Evolutionary conservation across 257 asterid species (phyloP), one percentile per base, ranked within the genome.

Genomic region (Eucommia ulmoides): DNA sequence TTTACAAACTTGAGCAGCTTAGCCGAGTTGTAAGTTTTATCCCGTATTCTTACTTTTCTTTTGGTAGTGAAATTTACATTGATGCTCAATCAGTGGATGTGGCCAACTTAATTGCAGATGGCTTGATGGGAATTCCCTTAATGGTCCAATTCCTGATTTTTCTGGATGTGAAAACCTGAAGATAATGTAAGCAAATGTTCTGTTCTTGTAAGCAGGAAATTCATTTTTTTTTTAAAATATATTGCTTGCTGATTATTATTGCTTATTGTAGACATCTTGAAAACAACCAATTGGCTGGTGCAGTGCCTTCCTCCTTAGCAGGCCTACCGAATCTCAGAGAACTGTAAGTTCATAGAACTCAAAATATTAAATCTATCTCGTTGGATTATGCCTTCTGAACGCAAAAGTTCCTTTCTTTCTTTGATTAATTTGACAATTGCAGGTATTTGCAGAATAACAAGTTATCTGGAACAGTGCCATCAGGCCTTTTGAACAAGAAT

Each of bases 401-500:
- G 38, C 38, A 29, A 5, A 29, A 5, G 38, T 29, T 29, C 12
- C 12, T 29, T 29, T 29, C 38, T 29, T 29, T 29, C 12, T 29
- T 29, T 29, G 12, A 29, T 29, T 42, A 42, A 23, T 45, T 33
- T 52, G 33, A 29, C 61, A 49, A n/a, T 54, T 68, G 73, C 89
- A 91, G 99, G 86, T 76, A 76, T 49, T 67, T 86, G 64, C 96
- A 91, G 67, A 74, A 81, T 75, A 91, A 91, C 69, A 49, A 44
- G 78, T 74, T 91, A 50, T 65, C 80, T 0, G 99, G 96, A 71
- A 57, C 53, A 50, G 68, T 91, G 52, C 82, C 99, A 3, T 68
- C 95, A 16, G 61, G 67, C 51, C 94, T 91, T 69, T 75, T 74
- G 20, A 60, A 67, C 24, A 91, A 79, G 67, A 73, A 68, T 59